These are phyloP conservation scores for Cryptosporidium meleagridis DNA, from an alignment of 169 alveolate species.

Conservation along the genomic window DNA sequence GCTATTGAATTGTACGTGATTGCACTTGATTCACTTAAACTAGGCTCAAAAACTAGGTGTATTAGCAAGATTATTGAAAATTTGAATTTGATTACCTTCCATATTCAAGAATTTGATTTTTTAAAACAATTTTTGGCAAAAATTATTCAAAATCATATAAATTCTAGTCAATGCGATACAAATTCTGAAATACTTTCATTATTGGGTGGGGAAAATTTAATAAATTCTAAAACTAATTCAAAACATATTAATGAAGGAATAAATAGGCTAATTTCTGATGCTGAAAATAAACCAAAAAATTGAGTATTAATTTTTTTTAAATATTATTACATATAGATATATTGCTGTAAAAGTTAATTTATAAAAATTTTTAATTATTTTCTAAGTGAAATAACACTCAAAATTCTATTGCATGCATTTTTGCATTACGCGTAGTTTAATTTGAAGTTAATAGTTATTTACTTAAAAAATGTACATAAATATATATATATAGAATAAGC, in stretches of 20 bases:
- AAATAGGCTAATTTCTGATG: not conserved
- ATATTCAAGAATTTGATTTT: constrained; percentile 41
- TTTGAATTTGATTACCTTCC: constrained; percentile 1
- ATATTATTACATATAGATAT: not conserved
- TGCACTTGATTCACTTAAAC: constrained; percentile 20
- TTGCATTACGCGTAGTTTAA: not conserved
- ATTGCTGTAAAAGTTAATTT: not conserved
- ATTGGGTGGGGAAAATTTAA: not conserved
- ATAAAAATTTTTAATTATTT: not conserved
- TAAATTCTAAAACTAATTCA: not conserved
- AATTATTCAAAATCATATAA: not conserved
- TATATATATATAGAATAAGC: too few relatives aligned
- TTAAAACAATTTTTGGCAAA: constrained; percentile 24
- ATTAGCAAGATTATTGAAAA: constrained; percentile 20
- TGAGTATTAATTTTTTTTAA: not conserved
- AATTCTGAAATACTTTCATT: not conserved
- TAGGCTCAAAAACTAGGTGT: constrained; percentile 22
- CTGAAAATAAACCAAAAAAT: not conserved
- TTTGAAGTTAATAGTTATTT: too few relatives aligned
- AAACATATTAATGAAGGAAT: not conserved
- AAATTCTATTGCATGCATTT: not conserved
- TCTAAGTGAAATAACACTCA: not conserved
- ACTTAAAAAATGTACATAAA: too few relatives aligned
- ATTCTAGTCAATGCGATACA: not conserved
- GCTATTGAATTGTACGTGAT: constrained; percentile 25